A percentile compares a stretch with the other conserved stretches of the same genome.
These are phyloP conservation scores for Ophidiomyces ophidiicola DNA, from an alignment of 2,329 filamentous ascomycete genomes.

Conservation along the genomic window DNA sequence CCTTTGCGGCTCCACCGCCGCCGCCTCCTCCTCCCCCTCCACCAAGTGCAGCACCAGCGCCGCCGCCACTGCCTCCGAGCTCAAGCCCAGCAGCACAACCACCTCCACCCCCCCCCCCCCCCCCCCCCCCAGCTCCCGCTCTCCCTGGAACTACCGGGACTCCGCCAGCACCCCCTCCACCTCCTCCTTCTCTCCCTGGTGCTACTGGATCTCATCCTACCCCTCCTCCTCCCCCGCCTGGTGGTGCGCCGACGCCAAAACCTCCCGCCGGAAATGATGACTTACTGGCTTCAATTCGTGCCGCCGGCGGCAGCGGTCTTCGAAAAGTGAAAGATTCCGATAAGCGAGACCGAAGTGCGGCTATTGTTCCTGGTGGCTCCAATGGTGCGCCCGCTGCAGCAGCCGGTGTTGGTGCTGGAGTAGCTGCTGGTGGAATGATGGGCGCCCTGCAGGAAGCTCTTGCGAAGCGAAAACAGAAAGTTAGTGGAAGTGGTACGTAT, in stretches of 20 bases:
- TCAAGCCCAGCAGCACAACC: slow-evolving; percentile 21
- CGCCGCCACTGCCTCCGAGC: slow-evolving; percentile 31
- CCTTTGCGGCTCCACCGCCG: slow-evolving; percentile 28
- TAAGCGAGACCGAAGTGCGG: slow-evolving; percentile 37
- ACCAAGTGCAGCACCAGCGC: slow-evolving; percentile 24
- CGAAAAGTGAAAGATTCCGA: slow-evolving; percentile 37
- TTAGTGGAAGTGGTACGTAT: slow-evolving; percentile 81
- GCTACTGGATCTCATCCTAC: slow-evolving; percentile 35
- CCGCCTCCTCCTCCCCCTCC: slow-evolving; percentile 23
- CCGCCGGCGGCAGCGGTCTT: slow-evolving; percentile 44
- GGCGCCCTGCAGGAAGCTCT: slow-evolving; percentile 68
- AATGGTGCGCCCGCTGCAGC: slow-evolving; percentile 49
- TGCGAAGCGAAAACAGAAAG: slow-evolving; percentile 80
- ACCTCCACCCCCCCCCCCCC: slow-evolving; percentile 32
- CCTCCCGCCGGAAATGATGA: slow-evolving; percentile 31
- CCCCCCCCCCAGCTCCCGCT: slow-evolving; percentile 20
- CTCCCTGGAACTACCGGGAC: too few species aligned
- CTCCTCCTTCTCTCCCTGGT: slow-evolving; percentile 24
- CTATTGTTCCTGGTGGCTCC: slow-evolving; percentile 38
- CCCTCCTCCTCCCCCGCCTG: slow-evolving; percentile 36
- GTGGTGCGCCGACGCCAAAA: slow-evolving; percentile 30
- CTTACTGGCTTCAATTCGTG: slow-evolving; percentile 37
- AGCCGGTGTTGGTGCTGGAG: slow-evolving; percentile 39
- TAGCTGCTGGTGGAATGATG: slow-evolving; percentile 55
- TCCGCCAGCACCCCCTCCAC: slow-evolving; percentile 33